These are phyloP conservation scores for Aspergillus tanneri DNA, from an alignment of 2,329 filamentous ascomycete genomes.

Conservation along the genomic window DNA sequence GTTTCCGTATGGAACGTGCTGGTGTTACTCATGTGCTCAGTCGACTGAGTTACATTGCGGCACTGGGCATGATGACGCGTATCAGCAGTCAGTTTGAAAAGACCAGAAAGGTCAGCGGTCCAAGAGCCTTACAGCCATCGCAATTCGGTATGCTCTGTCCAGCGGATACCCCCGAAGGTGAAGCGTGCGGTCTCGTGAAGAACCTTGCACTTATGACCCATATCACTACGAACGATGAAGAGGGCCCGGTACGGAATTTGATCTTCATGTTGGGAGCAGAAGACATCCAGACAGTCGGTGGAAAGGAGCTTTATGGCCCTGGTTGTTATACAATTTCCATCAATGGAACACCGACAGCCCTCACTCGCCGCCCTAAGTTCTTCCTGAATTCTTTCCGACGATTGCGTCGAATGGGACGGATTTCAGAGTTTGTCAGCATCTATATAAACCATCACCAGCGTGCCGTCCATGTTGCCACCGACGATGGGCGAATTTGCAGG, in stretches of 20 bases:
- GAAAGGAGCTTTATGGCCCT: constrained; percentile 79
- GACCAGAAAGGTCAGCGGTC: constrained; percentile 92
- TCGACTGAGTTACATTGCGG: constrained; percentile 91
- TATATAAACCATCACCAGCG: constrained; percentile 92
- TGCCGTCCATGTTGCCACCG: constrained; percentile 91
- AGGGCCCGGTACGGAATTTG: constrained; percentile 81
- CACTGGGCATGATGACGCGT: constrained; percentile 98
- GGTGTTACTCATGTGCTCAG: constrained; percentile 96
- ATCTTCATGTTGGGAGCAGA: constrained; percentile 84
- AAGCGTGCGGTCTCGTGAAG: constrained; percentile 96
- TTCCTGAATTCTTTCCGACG: constrained; percentile 84
- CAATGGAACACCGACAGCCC: constrained; percentile 89
- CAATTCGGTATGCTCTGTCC: constrained; percentile 98
- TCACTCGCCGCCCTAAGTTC: constrained; percentile 80
- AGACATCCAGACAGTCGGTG: constrained; percentile 75
- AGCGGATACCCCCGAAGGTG: constrained; percentile 96
- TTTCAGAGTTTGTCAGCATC: constrained; percentile 95
- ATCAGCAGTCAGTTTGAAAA: constrained; percentile 99
- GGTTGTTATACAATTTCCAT: constrained; percentile 89
- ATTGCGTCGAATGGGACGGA: constrained; percentile 81
- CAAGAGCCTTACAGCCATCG: constrained; percentile 91
- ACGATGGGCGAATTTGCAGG: constrained; percentile 93
- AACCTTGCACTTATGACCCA: constrained; percentile 98
- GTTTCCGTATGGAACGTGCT: constrained; percentile 97
- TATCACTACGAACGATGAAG: constrained; percentile 94